Percentiles rank a stretch among this genome's conserved stretches.
Evolutionary conservation across 208 protist genomes (phyloP).

Genomic region (Endotrypanum monterogeii): DNA sequence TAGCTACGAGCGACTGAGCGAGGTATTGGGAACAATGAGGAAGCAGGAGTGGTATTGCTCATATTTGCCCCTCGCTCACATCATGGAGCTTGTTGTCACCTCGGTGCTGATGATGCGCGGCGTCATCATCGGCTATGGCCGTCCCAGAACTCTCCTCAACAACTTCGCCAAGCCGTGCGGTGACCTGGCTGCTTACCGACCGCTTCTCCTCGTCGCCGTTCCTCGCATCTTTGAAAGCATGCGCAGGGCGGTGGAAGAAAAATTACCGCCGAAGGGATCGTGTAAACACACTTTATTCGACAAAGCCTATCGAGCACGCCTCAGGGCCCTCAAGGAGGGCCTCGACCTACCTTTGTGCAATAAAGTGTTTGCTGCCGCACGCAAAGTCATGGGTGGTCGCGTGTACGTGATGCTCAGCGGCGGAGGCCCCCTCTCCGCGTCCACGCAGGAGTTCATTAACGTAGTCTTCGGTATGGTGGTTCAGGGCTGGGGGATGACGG

Average conservation of each 20-base stretch:
- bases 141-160: slow-evolving; percentile 69
- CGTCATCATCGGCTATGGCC: slow-evolving; percentile 74
- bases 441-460: slow-evolving; percentile 86
- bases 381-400: slow-evolving; percentile 69
- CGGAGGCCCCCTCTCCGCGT: slow-evolving; percentile 70
- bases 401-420: slow-evolving; percentile 77
- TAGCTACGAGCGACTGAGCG: slow-evolving; percentile 44
- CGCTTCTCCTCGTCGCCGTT: slow-evolving; percentile 77
- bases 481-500: slow-evolving; percentile 91
- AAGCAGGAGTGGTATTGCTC: slow-evolving; percentile 83
- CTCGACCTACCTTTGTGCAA: slow-evolving; percentile 85
- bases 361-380: slow-evolving; percentile 64
- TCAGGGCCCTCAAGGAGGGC: slow-evolving; percentile 66
- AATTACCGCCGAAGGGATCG: slow-evolving; percentile 52
- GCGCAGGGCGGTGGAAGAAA: slow-evolving; percentile 76
- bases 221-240: slow-evolving; percentile 88
- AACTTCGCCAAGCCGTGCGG: slow-evolving; percentile 78
- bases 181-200: slow-evolving; percentile 77
- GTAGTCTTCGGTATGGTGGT: slow-evolving; percentile 80
- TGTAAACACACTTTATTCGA: slow-evolving; percentile 78
- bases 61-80: slow-evolving; percentile 93
- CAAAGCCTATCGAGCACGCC: slow-evolving; percentile 54
- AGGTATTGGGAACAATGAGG: slow-evolving; percentile 45
- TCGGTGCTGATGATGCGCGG: slow-evolving; percentile 69
- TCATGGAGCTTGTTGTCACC: slow-evolving; percentile 86